These are phyloP conservation scores for Cucurbita moschata DNA, from an alignment of 306 rosid species.

Conservation along the genomic window DNA sequence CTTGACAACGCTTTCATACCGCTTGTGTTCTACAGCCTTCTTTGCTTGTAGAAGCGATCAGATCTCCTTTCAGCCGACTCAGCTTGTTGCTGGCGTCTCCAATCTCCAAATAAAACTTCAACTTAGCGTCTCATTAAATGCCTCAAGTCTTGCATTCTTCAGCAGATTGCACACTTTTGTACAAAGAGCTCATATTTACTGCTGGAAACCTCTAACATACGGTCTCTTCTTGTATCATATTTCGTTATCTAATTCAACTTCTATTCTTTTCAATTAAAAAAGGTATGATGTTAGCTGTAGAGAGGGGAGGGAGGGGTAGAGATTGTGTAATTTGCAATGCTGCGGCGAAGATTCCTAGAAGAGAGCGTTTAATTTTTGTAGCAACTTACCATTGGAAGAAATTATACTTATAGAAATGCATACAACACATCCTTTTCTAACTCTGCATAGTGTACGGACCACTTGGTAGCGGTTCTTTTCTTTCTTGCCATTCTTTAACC, in stretches of 20 bases:
- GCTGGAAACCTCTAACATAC: slow-evolving; percentile 7
- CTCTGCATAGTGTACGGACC: not conserved
- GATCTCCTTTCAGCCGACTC: not conserved
- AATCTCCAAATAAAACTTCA: slow-evolving; percentile 7
- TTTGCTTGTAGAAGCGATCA: slow-evolving; percentile 41
- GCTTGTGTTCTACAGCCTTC: slow-evolving; percentile 78
- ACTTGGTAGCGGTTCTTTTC: not conserved
- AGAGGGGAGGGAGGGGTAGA: not conserved
- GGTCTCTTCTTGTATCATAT: not conserved
- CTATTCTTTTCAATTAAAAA: not conserved
- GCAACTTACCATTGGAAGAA: not conserved
- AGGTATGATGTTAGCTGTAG: not conserved
- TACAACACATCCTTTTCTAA: not conserved
- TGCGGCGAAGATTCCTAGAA: not conserved
- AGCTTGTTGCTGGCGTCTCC: slow-evolving; percentile 5
- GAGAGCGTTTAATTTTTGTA: not conserved
- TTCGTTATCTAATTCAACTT: slow-evolving; percentile 8
- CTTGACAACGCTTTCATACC: slow-evolving; percentile 96
- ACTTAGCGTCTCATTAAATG: not conserved
- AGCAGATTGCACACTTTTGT: not conserved
- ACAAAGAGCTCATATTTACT: slow-evolving; percentile 1
- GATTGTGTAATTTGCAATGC: not conserved
- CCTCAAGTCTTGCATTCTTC: not conserved
- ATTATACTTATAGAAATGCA: not conserved
- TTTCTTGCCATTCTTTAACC: not conserved